Conservation (phyloP, 2,329 filamentous ascomycete genomes). For the Apiospora hydei region DNA sequence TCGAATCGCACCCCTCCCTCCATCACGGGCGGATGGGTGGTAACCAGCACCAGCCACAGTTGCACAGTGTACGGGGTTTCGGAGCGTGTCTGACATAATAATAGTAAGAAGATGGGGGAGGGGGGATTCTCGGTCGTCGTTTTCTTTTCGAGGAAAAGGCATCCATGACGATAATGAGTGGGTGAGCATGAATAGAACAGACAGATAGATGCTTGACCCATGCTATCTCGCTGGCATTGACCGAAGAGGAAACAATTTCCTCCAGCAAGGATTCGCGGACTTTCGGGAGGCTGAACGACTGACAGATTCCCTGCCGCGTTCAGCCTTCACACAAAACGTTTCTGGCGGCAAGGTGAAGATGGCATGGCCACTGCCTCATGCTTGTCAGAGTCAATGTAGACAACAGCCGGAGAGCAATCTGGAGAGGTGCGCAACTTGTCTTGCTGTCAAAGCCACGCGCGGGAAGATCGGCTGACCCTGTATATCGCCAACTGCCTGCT, state of each 20-base stretch:
- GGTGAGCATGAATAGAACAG: neutral
- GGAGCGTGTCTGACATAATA: neutral
- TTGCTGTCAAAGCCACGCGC: constrained; percentile 11
- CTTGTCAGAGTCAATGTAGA: constrained; percentile 16
- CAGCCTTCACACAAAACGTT: neutral
- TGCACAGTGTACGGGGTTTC: neutral
- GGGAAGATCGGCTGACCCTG: neutral
- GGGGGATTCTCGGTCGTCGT: neutral
- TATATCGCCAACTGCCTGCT: neutral
- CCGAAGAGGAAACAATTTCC: constrained; percentile 17
- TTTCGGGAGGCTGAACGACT: neutral
- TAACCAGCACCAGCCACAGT: constrained; percentile 1
- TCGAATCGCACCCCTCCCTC: constrained; percentile 14
- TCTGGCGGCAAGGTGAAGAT: neutral
- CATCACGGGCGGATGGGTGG: neutral
- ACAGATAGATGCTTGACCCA: constrained; percentile 1
- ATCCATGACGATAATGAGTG: neutral
- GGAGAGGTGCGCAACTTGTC: constrained; percentile 1
- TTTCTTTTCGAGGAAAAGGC: neutral
- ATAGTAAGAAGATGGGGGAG: no score
- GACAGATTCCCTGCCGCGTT: constrained; percentile 12
- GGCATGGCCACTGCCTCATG: neutral
- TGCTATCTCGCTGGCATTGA: constrained; percentile 4
- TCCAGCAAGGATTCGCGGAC: constrained; percentile 16
- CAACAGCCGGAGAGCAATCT: neutral